phyloP scores from a whole-genome alignment of 768 basidiomycete genomes.

The Austroboletus eburneus region DNA sequence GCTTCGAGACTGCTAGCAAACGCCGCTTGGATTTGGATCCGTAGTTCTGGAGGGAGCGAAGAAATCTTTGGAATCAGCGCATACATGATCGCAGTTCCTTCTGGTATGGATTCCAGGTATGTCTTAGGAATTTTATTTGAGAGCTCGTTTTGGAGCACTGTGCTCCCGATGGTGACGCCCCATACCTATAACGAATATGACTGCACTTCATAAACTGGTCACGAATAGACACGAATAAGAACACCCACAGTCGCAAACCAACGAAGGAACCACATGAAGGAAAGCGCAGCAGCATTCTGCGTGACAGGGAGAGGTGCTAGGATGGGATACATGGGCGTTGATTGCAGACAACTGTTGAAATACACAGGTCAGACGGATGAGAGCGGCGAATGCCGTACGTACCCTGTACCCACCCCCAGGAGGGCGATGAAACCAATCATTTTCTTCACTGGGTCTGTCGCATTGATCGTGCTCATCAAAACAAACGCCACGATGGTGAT shows the following conservation, averaged over 20 bases:
- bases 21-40: background rate
- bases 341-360: no score
- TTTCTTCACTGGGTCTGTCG: constrained; percentile 13
- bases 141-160: background rate
- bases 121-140: background rate
- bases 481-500: constrained; percentile 33
- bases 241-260: background rate
- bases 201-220: background rate
- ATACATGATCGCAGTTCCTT: background rate
- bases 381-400: no score
- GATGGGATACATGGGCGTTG: no score
- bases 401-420: no score
- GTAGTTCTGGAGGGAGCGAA: background rate
- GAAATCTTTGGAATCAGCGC: background rate
- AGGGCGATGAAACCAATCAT: no score
- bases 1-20: background rate
- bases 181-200: background rate
- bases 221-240: background rate
- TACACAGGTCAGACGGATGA: no score
- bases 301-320: no score
- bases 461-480: constrained; percentile 29
- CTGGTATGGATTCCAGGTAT: background rate
- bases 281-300: background rate
- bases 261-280: background rate
- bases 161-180: background rate